These are phyloP conservation scores for Glebionis coronaria DNA, from an alignment of 129 eudicot species.

Conservation along the genomic window DNA sequence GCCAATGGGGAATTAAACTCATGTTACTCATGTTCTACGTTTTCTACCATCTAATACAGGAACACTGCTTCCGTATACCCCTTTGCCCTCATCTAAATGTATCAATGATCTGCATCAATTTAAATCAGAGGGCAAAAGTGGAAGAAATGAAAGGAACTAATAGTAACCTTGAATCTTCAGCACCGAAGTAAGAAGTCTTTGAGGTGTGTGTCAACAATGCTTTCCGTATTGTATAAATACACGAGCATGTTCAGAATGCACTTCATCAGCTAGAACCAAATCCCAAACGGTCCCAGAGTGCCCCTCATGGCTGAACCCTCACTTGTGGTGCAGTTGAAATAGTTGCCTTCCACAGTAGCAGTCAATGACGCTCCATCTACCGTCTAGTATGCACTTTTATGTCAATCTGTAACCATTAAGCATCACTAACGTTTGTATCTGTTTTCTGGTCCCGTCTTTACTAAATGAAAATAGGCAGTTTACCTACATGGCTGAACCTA, in stretches of 20 bases:
- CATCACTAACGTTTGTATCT: not conserved
- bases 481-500: conserved; percentile 46
- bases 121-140: not conserved
- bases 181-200: conserved; percentile 61
- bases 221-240: conserved; percentile 65
- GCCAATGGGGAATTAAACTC: no score
- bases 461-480: not conserved
- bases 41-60: conserved; percentile 80
- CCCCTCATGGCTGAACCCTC: conserved; percentile 59
- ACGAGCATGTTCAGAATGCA: conserved; percentile 60
- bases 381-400: conserved; percentile 49
- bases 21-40: conserved; percentile 11
- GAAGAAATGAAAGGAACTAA: not conserved
- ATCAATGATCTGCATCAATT: conserved; percentile 55
- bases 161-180: conserved; percentile 67
- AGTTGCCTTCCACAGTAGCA: conserved; percentile 36
- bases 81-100: conserved; percentile 54
- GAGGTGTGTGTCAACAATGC: conserved; percentile 46
- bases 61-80: conserved; percentile 63
- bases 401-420: conserved; percentile 54
- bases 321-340: conserved; percentile 56
- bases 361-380: conserved; percentile 39
- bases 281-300: conserved; percentile 72
- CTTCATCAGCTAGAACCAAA: conserved; percentile 63
- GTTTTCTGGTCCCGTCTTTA: not conserved